phyloP scores from a whole-genome alignment of 768 basidiomycete species.

The Mycena amicta region DNA sequence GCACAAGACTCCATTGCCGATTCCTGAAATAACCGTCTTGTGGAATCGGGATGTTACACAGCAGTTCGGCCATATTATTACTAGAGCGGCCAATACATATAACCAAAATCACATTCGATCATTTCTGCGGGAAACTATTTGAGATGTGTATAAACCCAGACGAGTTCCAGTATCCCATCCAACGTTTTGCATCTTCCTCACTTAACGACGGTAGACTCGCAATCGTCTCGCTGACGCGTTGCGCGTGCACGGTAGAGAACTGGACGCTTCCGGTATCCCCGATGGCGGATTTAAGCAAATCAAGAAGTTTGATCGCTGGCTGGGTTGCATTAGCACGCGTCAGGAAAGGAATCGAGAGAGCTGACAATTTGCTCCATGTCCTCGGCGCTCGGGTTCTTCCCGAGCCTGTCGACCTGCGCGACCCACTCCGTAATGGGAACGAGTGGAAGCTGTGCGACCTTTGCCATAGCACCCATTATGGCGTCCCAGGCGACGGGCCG shows the following conservation, averaged over 20 bases:
- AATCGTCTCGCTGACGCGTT: not conserved
- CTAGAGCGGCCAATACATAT: too few species aligned
- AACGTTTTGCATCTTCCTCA: not conserved
- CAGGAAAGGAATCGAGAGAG: not conserved
- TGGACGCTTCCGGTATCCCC: not conserved
- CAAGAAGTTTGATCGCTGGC: constrained; percentile 2
- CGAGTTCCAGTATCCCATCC: not conserved
- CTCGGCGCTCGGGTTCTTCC: not conserved
- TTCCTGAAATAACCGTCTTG: too few species aligned
- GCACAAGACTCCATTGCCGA: too few species aligned
- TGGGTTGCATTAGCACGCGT: not conserved
- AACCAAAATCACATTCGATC: too few species aligned
- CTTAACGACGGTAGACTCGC: not conserved
- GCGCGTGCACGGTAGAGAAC: not conserved
- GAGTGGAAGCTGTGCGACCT: not conserved
- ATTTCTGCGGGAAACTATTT: too few species aligned
- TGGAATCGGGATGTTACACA: too few species aligned
- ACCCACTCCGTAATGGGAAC: not conserved
- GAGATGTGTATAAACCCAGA: not conserved
- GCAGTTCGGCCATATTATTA: too few species aligned
- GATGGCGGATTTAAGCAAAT: not conserved
- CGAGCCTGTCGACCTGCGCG: not conserved
- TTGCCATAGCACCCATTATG: constrained; percentile 6
- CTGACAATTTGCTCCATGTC: not conserved
- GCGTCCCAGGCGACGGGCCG: constrained; percentile 29